These are phyloP conservation scores for Alternaria infectoria DNA, from an alignment of 2,329 filamentous ascomycete genomes.

Conservation along the genomic window DNA sequence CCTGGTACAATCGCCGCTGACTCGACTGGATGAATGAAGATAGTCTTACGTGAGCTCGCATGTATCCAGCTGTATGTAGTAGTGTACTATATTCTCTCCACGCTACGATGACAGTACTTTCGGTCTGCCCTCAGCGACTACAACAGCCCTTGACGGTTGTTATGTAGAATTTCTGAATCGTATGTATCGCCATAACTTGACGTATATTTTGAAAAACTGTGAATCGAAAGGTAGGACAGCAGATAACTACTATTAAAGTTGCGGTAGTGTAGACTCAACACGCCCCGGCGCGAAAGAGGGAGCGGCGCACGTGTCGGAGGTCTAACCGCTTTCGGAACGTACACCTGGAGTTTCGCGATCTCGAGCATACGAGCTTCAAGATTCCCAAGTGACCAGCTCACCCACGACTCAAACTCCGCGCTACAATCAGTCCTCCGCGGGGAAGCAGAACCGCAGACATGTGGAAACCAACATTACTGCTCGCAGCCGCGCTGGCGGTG, in stretches of 20 bases:
- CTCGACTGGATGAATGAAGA: not conserved
- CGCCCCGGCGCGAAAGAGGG: constrained; percentile 7
- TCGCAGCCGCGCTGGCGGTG: constrained; percentile 65
- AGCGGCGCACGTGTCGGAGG: constrained; percentile 23
- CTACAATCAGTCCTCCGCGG: constrained; percentile 25
- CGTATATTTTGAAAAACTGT: rapidly evolving
- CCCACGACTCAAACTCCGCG: constrained; percentile 26
- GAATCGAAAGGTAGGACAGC: not conserved
- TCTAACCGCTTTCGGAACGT: constrained; percentile 30
- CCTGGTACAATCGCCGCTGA: not conserved
- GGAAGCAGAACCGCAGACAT: constrained; percentile 29
- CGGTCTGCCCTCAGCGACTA: not conserved
- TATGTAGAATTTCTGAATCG: not conserved
- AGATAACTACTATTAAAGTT: not conserved
- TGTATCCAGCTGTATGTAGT: not conserved
- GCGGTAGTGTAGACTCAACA: not conserved
- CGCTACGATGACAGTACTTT: not conserved
- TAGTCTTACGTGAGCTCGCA: not conserved
- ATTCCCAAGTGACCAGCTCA: constrained; percentile 28
- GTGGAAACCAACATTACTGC: constrained; percentile 61
- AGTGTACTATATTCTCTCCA: not conserved
- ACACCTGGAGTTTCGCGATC: constrained; percentile 31
- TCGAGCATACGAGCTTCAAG: constrained; percentile 30
- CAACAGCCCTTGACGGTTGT: not conserved
- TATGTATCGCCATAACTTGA: not conserved